Evolutionary conservation across 208 protist genomes (phyloP).

Genomic region (Leishmania tropica): DNA sequence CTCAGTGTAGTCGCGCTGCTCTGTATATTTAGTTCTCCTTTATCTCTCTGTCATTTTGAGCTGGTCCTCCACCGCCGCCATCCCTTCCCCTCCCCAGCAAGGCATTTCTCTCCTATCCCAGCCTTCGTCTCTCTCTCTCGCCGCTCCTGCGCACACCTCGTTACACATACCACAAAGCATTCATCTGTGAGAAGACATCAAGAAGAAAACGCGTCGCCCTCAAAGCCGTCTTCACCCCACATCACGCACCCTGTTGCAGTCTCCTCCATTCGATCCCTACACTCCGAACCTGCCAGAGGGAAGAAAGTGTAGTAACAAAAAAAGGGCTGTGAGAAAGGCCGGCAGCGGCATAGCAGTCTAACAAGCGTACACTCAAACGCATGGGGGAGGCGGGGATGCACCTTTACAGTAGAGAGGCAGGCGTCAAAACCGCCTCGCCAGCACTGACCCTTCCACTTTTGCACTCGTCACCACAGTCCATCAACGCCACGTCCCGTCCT

Average conservation of each 20-base stretch:
- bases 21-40: background rate
- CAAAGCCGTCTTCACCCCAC: background rate
- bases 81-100: background rate
- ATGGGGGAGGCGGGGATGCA: background rate
- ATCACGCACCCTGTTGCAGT: background rate
- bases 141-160: background rate
- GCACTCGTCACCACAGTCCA: background rate
- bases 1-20: background rate
- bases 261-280: background rate
- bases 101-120: background rate
- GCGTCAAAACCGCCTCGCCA: background rate
- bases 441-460: background rate
- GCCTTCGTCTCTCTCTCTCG: background rate
- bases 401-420: background rate
- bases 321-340: background rate
- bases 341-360: slow-evolving; percentile 10
- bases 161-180: background rate
- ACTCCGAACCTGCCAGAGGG: background rate
- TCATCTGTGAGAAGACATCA: background rate
- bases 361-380: background rate
- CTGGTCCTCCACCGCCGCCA: background rate
- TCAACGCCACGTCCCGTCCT: slow-evolving; percentile 3
- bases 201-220: background rate
- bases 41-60: background rate
- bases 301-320: background rate